These are phyloP conservation scores for Chimonanthus praecox DNA, from an alignment of 164 flowering plant species.

Conservation along the genomic window DNA sequence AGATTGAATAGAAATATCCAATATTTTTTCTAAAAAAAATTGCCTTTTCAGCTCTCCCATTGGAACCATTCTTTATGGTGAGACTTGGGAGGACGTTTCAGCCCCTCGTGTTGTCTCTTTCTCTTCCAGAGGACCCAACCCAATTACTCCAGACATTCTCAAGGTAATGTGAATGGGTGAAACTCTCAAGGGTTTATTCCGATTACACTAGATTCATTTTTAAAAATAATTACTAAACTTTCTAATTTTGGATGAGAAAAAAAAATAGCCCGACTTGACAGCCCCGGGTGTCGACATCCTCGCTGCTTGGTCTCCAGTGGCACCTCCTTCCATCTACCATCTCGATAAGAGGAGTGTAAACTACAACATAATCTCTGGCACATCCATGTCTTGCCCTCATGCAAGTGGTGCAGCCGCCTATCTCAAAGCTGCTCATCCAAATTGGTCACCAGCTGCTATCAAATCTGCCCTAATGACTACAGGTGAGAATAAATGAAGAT, in stretches of 20 bases:
- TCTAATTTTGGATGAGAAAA: neutral
- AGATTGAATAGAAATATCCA: neutral
- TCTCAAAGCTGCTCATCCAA: slow-evolving; percentile 33
- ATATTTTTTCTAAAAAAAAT: neutral
- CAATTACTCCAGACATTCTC: slow-evolving; percentile 3
- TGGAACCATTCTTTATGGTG: neutral
- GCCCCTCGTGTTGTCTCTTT: slow-evolving; percentile 4
- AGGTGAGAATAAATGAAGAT: slow-evolving; percentile 18
- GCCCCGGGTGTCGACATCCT: slow-evolving; percentile 41
- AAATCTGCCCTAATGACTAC: slow-evolving; percentile 53
- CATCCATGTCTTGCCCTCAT: slow-evolving; percentile 53
- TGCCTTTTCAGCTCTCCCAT: slow-evolving; percentile 3
- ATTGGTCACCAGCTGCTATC: slow-evolving; percentile 49
- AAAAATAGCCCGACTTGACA: slow-evolving; percentile 31
- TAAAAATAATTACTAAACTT: too few species aligned
- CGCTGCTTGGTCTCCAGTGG: slow-evolving; percentile 30
- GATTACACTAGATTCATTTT: neutral
- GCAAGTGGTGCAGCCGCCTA: slow-evolving; percentile 39
- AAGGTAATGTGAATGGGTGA: neutral
- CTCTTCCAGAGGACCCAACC: slow-evolving; percentile 7
- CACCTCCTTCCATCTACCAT: slow-evolving; percentile 14
- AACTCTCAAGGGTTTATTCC: neutral
- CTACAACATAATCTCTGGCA: slow-evolving; percentile 34
- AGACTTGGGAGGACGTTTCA: slow-evolving; percentile 2
- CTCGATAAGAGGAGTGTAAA: slow-evolving; percentile 22